Evolutionary conservation across 1,139 yeast genomes (phyloP), one percentile per base, ranked within the genome.

Genomic region (Zygosaccharomyces sapae): DNA sequence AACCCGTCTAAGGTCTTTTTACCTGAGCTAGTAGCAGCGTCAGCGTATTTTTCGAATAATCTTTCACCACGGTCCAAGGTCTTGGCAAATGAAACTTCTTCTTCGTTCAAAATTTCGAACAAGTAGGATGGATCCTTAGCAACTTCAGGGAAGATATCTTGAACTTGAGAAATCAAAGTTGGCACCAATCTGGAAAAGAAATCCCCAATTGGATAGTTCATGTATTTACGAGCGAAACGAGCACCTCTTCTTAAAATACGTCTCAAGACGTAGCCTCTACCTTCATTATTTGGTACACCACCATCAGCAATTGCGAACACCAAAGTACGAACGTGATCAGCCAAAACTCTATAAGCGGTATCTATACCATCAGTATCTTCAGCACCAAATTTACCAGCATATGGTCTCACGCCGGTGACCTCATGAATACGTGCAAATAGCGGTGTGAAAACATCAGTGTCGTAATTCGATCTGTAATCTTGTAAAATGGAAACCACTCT

Each of bases 251-350:
- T 86, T 63, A 92, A 76, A 59, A 92, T 89, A 73, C 99, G 85
- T 74, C 99, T 84, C 65, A 92, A 74, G 34, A 92, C 99, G 63
- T 92, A 92, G 58, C 99, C 99, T 72, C 98, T 85, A 61, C 99
- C 99, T 67, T 92, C 98, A 65, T 90, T 92, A 71, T 92, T 92
- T 63, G 99, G 99, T 49, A 92, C 97, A 62, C 98, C 98, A 61
- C 99, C 99, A 69, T 92, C 99, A 44, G 96, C 86, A 55, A 92
- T 78, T 46, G 99, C 97, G 69, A 92, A 87, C 3, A 96, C 87
- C 65, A 94, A 77, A 30, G 99, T 92, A 72, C 99, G 83, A 38
- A 92, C 97, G 68, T 92, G 99, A 70, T 92, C 99, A 48, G 98
- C 98, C 62, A 92, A 79, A 39, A 92, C 98, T 70, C 99, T 81